Evolutionary conservation across 2,329 filamentous ascomycete species (phyloP).

Genomic region (Colletotrichum liriopes): DNA sequence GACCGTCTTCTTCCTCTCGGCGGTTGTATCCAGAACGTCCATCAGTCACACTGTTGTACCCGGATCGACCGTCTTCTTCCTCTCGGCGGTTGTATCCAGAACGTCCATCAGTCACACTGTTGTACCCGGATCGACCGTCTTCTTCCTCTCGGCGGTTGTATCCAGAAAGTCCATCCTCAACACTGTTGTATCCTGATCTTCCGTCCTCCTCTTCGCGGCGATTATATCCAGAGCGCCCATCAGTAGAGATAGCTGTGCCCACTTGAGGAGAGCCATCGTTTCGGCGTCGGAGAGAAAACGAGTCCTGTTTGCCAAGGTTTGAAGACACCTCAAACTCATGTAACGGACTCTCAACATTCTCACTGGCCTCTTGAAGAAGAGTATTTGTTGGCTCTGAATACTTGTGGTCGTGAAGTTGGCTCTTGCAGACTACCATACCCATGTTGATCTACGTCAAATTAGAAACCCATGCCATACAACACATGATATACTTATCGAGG

Average conservation of each 20-base stretch:
- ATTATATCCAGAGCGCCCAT: neutral
- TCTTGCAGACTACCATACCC: neutral
- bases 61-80: neutral
- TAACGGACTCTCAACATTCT: neutral
- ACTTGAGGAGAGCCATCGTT: neutral
- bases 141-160: constrained; percentile 1
- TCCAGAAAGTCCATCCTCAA: neutral
- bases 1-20: too few species aligned
- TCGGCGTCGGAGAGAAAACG: neutral
- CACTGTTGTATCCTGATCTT: neutral
- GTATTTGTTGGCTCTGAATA: neutral
- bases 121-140: constrained; percentile 6
- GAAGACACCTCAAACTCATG: too few species aligned
- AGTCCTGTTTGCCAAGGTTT: too few species aligned
- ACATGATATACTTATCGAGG: neutral
- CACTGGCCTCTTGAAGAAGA: neutral
- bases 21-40: neutral
- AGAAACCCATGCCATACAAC: fast-evolving
- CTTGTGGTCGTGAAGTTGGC: neutral
- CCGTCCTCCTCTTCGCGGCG: too few species aligned
- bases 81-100: constrained; percentile 16
- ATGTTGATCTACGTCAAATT: neutral
- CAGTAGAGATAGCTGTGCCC: neutral
- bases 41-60: neutral
- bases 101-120: neutral